Evolutionary conservation across 139 green algal genomes (phyloP).

Genomic region (Chlorella sp.): DNA sequence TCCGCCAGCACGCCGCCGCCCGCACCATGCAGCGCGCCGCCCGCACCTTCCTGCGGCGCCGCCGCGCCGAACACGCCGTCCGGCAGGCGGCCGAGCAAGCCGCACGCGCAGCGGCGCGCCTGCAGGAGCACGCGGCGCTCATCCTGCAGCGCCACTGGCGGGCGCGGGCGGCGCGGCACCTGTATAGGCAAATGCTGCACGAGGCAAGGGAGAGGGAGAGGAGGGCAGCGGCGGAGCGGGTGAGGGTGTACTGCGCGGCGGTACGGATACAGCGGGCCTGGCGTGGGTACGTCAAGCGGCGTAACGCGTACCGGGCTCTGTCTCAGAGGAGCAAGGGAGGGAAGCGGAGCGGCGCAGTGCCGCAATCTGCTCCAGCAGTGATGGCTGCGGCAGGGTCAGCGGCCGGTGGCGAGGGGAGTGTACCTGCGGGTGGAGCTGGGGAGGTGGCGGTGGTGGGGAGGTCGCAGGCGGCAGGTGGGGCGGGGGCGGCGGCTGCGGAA

Average conservation of each 20-base stretch:
- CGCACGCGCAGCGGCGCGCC: too few species aligned
- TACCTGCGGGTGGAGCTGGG: too few species aligned
- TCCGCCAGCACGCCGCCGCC: not conserved
- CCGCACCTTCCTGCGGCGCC: too few species aligned
- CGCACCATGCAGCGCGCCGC: not conserved
- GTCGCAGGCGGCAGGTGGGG: too few species aligned
- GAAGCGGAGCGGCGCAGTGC: too few species aligned
- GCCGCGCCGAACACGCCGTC: too few species aligned
- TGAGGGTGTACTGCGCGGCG: not conserved
- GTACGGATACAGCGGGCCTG: conserved; percentile 4
- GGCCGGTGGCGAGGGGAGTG: too few species aligned
- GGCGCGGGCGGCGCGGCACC: not conserved
- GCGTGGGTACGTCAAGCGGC: not conserved
- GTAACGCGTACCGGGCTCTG: not conserved
- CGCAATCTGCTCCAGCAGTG: too few species aligned
- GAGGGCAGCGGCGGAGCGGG: not conserved
- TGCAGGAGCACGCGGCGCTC: not conserved
- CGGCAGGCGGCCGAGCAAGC: too few species aligned
- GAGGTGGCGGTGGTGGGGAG: too few species aligned
- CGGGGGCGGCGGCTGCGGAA: not conserved
- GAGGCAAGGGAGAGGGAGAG: not conserved
- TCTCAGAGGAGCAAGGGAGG: too few species aligned
- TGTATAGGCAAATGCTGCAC: not conserved
- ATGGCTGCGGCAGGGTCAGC: too few species aligned
- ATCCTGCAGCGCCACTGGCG: not conserved